phyloP scores from a whole-genome alignment of 2,329 filamentous ascomycete genomes.

The Dactylellina parvicollis region DNA sequence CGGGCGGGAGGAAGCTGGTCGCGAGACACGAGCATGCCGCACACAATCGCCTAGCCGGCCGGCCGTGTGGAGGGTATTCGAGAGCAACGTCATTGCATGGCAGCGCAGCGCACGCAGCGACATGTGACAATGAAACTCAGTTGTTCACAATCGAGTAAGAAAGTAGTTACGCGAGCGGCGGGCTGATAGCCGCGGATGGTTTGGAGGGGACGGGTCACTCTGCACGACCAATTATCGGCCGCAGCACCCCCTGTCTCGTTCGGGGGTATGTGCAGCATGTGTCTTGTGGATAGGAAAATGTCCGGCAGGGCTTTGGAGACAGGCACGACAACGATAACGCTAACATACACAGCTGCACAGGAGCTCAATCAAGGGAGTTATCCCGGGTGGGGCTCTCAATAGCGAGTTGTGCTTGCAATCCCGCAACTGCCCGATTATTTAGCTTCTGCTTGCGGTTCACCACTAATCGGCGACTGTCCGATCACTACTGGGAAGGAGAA shows the following conservation, averaged over 20 bases:
- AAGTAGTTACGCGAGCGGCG: conserved; percentile 17
- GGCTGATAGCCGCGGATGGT: conserved; percentile 48
- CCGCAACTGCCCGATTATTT: conserved; percentile 28
- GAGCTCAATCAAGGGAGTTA: background rate
- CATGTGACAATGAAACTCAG: too few relatives aligned
- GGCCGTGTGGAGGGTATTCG: conserved; percentile 17
- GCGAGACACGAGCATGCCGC: conserved; percentile 14
- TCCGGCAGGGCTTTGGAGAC: conserved; percentile 23
- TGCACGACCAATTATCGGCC: conserved; percentile 25
- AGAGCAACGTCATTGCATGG: conserved; percentile 26
- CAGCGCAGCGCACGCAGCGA: conserved; percentile 3
- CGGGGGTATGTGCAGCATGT: conserved; percentile 11
- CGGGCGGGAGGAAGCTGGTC: conserved; percentile 46
- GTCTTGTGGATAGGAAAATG: conserved; percentile 29
- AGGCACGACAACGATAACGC: background rate
- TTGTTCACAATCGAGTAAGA: conserved; percentile 4
- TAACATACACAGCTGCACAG: background rate
- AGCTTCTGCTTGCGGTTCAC: background rate
- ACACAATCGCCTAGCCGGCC: conserved; percentile 12
- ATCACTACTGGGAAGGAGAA: background rate
- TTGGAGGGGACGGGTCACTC: conserved; percentile 9
- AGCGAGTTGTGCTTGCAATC: background rate
- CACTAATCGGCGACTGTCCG: conserved; percentile 8
- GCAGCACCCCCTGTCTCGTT: conserved; percentile 43
- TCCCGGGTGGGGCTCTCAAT: background rate